Conservation (phyloP, 2,329 filamentous ascomycete species). For the Pseudogymnoascus destructans region DNA sequence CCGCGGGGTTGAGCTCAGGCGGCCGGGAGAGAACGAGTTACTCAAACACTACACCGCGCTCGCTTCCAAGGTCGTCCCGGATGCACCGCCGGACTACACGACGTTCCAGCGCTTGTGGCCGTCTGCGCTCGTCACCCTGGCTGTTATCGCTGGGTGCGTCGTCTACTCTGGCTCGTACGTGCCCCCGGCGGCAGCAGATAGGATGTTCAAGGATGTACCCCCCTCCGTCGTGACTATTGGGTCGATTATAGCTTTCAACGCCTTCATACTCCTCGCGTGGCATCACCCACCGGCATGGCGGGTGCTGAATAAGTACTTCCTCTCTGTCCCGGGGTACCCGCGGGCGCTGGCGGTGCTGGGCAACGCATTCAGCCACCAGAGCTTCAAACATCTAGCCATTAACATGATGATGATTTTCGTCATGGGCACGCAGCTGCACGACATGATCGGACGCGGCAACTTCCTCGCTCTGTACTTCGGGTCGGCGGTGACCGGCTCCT, state of each 20-base stretch:
- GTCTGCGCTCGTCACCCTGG: conserved; percentile 35
- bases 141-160: conserved; percentile 33
- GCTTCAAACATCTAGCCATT: conserved; percentile 41
- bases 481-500: conserved; percentile 44
- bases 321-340: conserved; percentile 51
- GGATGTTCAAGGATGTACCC: conserved; percentile 47
- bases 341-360: conserved; percentile 48
- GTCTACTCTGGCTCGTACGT: conserved; percentile 38
- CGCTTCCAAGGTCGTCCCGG: conserved; percentile 36
- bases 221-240: conserved; percentile 52
- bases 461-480: conserved; percentile 56
- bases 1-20: conserved; percentile 19
- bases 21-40: conserved; percentile 20
- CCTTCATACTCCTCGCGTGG: conserved; percentile 45
- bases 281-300: conserved; percentile 51
- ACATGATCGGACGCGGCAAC: conserved; percentile 54
- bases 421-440: conserved; percentile 53
- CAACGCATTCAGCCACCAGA: conserved; percentile 57
- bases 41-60: conserved; percentile 26
- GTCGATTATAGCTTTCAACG: conserved; percentile 46
- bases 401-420: conserved; percentile 57
- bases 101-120: conserved; percentile 43
- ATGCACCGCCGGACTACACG: conserved; percentile 39
- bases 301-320: conserved; percentile 54
- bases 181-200: conserved; percentile 34